Evolutionary conservation across 805 yeast genomes (phyloP).

Genomic region (Nakazawaea sp.): DNA sequence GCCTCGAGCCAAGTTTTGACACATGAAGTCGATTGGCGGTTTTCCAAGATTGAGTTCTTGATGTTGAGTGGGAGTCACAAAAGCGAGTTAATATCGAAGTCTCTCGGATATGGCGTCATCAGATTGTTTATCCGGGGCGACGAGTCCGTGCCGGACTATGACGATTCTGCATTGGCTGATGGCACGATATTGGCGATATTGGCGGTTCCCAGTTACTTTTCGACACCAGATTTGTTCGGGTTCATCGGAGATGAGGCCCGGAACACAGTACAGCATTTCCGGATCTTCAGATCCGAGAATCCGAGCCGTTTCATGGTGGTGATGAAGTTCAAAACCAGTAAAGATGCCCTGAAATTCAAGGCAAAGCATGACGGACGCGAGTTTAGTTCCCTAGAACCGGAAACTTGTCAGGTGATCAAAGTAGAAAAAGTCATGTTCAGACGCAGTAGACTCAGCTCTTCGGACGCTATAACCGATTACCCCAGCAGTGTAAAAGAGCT

Average conservation of each 20-base stretch:
- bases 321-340: slow-evolving; percentile 58
- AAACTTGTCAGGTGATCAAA: slow-evolving; percentile 69
- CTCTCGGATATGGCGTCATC: slow-evolving; percentile 70
- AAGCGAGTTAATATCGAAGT: slow-evolving; percentile 41
- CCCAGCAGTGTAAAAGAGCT: slow-evolving; percentile 32
- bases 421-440: slow-evolving; percentile 53
- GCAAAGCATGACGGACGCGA: slow-evolving; percentile 60
- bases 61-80: slow-evolving; percentile 15
- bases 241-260: slow-evolving; percentile 63
- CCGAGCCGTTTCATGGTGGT: slow-evolving; percentile 71
- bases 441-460: slow-evolving; percentile 4
- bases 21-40: slow-evolving; percentile 26
- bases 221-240: slow-evolving; percentile 77
- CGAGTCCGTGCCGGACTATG: slow-evolving; percentile 13
- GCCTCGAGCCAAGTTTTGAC: too few relatives aligned
- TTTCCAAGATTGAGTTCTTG: slow-evolving; percentile 26
- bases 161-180: slow-evolving; percentile 33
- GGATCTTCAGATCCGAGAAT: slow-evolving; percentile 60
- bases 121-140: slow-evolving; percentile 41
- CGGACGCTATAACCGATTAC: neutral
- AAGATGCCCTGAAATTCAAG: slow-evolving; percentile 58
- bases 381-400: slow-evolving; percentile 87
- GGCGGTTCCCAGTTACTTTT: slow-evolving; percentile 84
- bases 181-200: slow-evolving; percentile 69
- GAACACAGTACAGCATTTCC: slow-evolving; percentile 56